These are phyloP conservation scores for Cystobasidium ongulense DNA, from an alignment of 768 basidiomycete species.

Conservation along the genomic window DNA sequence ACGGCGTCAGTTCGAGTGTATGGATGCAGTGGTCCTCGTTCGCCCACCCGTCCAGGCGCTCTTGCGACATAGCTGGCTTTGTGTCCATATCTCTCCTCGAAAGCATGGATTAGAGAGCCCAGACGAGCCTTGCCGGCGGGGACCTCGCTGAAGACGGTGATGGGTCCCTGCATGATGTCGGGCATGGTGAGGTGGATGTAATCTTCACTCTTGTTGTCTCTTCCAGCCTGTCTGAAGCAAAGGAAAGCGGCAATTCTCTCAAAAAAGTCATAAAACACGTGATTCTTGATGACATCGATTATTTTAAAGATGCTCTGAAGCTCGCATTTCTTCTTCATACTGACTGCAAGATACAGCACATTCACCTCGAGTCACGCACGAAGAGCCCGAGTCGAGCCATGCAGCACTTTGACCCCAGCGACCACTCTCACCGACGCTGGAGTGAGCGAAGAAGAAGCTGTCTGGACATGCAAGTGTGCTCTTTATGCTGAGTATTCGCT, in stretches of 20 bases:
- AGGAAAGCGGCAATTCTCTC: background rate
- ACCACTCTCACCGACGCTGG: slow-evolving; percentile 29
- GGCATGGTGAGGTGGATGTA: background rate
- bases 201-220: too few species aligned
- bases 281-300: background rate
- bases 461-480: background rate
- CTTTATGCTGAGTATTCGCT: background rate
- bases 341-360: too few species aligned
- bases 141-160: slow-evolving; percentile 7
- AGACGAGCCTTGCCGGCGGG: slow-evolving; percentile 27
- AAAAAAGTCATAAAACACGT: background rate
- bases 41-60: slow-evolving; percentile 40
- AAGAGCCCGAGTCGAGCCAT: too few species aligned
- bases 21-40: background rate
- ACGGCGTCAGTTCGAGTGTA: background rate
- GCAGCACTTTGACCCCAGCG: slow-evolving; percentile 13
- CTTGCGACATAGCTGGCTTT: slow-evolving; percentile 38
- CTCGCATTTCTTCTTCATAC: too few species aligned
- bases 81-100: slow-evolving; percentile 34
- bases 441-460: slow-evolving; percentile 1
- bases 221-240: too few species aligned
- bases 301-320: background rate
- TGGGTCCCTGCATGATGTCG: slow-evolving; percentile 21
- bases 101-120: slow-evolving; percentile 35
- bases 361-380: too few species aligned